These are phyloP conservation scores for Phlyctochytrium planicorne DNA, from an alignment of 192 early-diverging fungal genomes.

Conservation along the genomic window DNA sequence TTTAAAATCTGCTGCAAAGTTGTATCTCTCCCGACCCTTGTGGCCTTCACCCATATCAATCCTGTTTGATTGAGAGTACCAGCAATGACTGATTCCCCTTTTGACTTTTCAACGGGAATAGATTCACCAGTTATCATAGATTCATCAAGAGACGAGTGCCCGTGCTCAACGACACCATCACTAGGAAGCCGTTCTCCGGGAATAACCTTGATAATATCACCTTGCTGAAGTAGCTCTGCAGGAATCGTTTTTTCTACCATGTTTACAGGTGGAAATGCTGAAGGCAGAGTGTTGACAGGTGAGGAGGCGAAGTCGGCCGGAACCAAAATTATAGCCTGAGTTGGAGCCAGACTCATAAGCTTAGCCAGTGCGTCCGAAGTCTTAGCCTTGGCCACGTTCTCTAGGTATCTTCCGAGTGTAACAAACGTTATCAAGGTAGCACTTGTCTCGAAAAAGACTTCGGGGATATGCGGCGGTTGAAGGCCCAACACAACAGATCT, in stretches of 20 bases:
- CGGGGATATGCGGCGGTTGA: slow-evolving; percentile 50
- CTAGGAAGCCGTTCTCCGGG: slow-evolving; percentile 93
- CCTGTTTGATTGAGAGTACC: slow-evolving; percentile 96
- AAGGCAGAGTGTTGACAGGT: neutral
- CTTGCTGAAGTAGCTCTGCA: slow-evolving; percentile 79
- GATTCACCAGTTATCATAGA: slow-evolving; percentile 96
- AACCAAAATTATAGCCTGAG: slow-evolving; percentile 49
- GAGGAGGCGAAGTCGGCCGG: neutral
- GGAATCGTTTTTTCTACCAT: slow-evolving; percentile 71
- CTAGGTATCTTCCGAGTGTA: slow-evolving; percentile 86
- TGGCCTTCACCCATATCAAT: slow-evolving; percentile 78
- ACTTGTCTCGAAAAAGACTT: slow-evolving; percentile 93
- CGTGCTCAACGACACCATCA: slow-evolving; percentile 77
- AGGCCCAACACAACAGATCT: slow-evolving; percentile 34
- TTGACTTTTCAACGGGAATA: slow-evolving; percentile 69
- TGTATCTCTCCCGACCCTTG: slow-evolving; percentile 86
- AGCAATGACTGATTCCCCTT: slow-evolving; percentile 72
- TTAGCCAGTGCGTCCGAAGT: slow-evolving; percentile 86
- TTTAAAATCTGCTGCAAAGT: slow-evolving; percentile 89
- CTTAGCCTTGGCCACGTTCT: slow-evolving; percentile 93
- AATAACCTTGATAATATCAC: slow-evolving; percentile 83
- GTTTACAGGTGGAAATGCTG: too few relatives aligned
- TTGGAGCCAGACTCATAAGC: slow-evolving; percentile 83
- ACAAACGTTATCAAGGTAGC: slow-evolving; percentile 93
- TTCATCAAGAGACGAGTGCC: slow-evolving; percentile 84